Evolutionary conservation across 176 grass and related monocot genomes (phyloP), one percentile per base, ranked within the genome.

Genomic region (Saccharum officinarum): DNA sequence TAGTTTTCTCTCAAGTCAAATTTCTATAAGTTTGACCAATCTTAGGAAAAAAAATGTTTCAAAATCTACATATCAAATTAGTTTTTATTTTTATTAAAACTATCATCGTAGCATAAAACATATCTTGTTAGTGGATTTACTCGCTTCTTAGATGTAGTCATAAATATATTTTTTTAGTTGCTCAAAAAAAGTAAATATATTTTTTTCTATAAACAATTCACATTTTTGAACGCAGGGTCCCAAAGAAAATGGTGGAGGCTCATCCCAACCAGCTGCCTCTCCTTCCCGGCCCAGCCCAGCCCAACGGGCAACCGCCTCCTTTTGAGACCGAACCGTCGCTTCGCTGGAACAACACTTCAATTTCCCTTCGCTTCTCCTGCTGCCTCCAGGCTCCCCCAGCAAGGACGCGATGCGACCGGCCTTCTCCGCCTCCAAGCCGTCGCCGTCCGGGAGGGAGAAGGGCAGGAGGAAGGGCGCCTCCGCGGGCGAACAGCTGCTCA

Each of bases 371-470:
- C 47, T 30, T 34, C 16, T 54, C 28, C n/a, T n/a, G n/a, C n/a
- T n/a, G n/a, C n/a, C n/a, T 59, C 55, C 3, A 59, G 55, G 22
- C 8, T n/a, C 30, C 28, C 37, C 17, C 3, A 25, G 28, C 10
- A 22, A 2, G 17, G 30, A 2, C 76, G 84, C 88, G 88, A 90
- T 90, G 88, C 79, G 83, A 14, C 76, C 69, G 0, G 66, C 50
- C 49, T 18, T 67, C 73, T 45, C 75, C 46, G 62, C 57, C 62
- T 8, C 78, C 15, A 79, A 33, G 79, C 80, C 44, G 79, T 40
- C 49, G 67, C 49, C 67, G 49, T 8, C 90, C 8, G 75, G 52
- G 73, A 88, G 72, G 90, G 90, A 88, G 55, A 85, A 78, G 82
- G 65, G 59, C 72, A 85, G 73, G 79, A 90, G 78, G 26, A 81